A percentile compares a stretch with the other conserved stretches of the same genome.
phyloP scores from a whole-genome alignment of 163 green algal genomes.

The Coccomyxa subellipsoidea region DNA sequence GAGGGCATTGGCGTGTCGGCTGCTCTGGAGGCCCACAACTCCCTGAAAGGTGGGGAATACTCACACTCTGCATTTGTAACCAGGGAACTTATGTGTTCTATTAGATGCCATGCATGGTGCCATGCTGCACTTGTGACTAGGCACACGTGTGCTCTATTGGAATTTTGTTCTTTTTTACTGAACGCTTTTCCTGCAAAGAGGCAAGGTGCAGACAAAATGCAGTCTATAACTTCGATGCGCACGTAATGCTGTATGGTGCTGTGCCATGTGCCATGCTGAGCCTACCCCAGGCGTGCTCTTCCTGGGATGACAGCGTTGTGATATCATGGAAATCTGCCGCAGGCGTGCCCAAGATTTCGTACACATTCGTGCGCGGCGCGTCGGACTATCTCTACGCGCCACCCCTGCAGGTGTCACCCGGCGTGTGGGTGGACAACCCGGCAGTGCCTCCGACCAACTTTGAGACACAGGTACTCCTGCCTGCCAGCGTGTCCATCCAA shows the following conservation, averaged over 20 bases:
- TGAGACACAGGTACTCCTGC: slow-evolving; percentile 34
- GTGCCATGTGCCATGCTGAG: too few species aligned
- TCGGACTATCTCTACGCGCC: slow-evolving; percentile 49
- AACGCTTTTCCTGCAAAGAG: too few species aligned
- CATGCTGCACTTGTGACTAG: background rate
- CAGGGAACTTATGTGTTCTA: background rate
- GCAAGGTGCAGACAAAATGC: too few species aligned
- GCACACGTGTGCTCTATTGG: background rate
- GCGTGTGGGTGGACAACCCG: slow-evolving; percentile 7
- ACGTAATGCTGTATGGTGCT: background rate
- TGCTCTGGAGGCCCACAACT: slow-evolving; percentile 46
- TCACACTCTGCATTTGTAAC: background rate
- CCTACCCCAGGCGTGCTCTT: too few species aligned
- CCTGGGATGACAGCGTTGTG: too few species aligned
- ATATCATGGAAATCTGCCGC: too few species aligned
- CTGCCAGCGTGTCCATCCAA: background rate
- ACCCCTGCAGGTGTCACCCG: slow-evolving; percentile 21
- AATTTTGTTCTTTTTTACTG: too few species aligned
- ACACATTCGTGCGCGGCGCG: slow-evolving; percentile 41
- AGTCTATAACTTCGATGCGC: background rate
- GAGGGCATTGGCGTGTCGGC: slow-evolving; percentile 47
- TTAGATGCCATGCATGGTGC: background rate
- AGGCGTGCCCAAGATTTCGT: slow-evolving; percentile 12
- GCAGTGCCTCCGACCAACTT: slow-evolving; percentile 27
- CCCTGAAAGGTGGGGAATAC: slow-evolving; percentile 23